Evolutionary conservation across 192 early-diverging fungal species (phyloP).

Genomic region (Coemansia sp.): DNA sequence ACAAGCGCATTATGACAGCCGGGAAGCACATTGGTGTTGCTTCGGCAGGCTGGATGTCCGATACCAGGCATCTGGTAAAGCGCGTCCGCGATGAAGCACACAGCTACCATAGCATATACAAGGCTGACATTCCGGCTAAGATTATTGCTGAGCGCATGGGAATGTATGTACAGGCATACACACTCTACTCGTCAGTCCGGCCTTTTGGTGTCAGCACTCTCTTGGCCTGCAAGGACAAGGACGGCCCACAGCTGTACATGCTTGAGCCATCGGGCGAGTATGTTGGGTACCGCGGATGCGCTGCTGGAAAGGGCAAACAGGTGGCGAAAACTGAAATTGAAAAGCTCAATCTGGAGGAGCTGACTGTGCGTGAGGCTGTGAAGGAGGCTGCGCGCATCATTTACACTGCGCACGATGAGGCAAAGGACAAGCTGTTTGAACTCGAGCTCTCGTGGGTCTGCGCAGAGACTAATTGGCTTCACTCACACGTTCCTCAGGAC

Average conservation of each 20-base stretch:
- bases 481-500: slow-evolving; percentile 85
- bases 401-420: slow-evolving; percentile 91
- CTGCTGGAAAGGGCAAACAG: slow-evolving; percentile 94
- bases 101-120: slow-evolving; percentile 84
- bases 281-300: slow-evolving; percentile 95
- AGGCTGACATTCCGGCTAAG: slow-evolving; percentile 77
- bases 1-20: slow-evolving; percentile 88
- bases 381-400: slow-evolving; percentile 95
- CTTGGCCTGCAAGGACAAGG: slow-evolving; percentile 73
- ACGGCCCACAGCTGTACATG: slow-evolving; percentile 89
- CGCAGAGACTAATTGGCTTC: slow-evolving; percentile 71
- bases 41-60: slow-evolving; percentile 89
- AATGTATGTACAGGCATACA: slow-evolving; percentile 94
- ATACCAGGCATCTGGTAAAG: slow-evolving; percentile 86
- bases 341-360: slow-evolving; percentile 82
- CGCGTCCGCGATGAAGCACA: slow-evolving; percentile 89
- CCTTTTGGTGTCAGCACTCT: slow-evolving; percentile 91
- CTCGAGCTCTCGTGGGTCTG: slow-evolving; percentile 97
- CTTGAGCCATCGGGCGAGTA: slow-evolving; percentile 96
- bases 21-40: slow-evolving; percentile 94
- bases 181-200: slow-evolving; percentile 91
- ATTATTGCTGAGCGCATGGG: slow-evolving; percentile 93
- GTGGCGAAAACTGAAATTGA: slow-evolving; percentile 99
- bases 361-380: slow-evolving; percentile 78
- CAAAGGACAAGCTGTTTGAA: slow-evolving; percentile 99